These are phyloP conservation scores for Lipomyces chichibuensis DNA, from an alignment of 805 yeast species.

Conservation along the genomic window DNA sequence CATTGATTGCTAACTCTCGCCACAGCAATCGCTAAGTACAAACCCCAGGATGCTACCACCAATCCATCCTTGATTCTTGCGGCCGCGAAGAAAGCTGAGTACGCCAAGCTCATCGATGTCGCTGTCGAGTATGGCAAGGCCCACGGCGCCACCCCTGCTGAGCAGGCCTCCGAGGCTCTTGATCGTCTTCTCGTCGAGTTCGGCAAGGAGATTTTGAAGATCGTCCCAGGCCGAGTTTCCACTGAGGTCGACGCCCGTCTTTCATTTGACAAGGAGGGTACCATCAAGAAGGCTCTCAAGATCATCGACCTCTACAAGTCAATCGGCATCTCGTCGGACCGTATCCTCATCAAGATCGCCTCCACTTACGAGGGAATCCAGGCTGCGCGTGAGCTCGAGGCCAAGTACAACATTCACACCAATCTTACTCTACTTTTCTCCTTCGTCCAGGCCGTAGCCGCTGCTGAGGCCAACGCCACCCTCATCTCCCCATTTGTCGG, in stretches of 20 bases:
- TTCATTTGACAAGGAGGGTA: conserved; percentile 92
- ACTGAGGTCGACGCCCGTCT: conserved; percentile 99
- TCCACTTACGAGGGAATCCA: conserved; percentile 99
- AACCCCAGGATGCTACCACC: conserved; percentile 99
- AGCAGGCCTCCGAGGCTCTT: conserved; percentile 78
- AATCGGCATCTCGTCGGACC: conserved; percentile 82
- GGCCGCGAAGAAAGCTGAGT: conserved; percentile 87
- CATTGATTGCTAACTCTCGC: neutral
- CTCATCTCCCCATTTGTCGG: conserved; percentile 99
- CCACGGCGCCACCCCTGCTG: conserved; percentile 49
- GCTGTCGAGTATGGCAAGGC: conserved; percentile 85
- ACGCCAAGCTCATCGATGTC: conserved; percentile 83
- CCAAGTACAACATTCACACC: conserved; percentile 86
- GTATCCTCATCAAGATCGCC: conserved; percentile 94
- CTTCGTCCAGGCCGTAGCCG: conserved; percentile 96
- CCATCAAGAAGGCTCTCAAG: conserved; percentile 90
- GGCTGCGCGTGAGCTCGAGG: conserved; percentile 95
- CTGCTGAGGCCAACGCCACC: conserved; percentile 96
- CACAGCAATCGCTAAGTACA: conserved; percentile 83
- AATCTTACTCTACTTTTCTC: conserved; percentile 95
- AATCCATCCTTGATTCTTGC: conserved; percentile 97
- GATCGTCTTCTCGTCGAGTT: conserved; percentile 94
- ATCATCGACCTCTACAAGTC: conserved; percentile 84
- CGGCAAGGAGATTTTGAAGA: conserved; percentile 87
- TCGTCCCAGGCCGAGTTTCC: conserved; percentile 98